Evolutionary conservation across 2,329 filamentous ascomycete genomes (phyloP).

Genomic region (Reticulascus tulasneorum): DNA sequence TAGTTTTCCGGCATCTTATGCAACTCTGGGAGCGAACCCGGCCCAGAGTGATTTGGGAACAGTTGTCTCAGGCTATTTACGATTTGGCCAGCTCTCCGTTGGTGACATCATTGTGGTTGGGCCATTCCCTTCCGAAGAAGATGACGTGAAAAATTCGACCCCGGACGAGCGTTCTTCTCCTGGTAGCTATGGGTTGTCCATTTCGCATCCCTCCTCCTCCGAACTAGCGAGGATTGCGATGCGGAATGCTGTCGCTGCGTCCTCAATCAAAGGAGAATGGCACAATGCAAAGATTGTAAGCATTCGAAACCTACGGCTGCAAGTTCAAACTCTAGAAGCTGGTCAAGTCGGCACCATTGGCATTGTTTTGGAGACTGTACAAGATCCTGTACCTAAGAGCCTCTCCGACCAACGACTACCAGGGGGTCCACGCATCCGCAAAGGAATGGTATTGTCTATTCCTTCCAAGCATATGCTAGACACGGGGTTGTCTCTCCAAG

Average conservation of each 20-base stretch:
- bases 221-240: constrained; percentile 51
- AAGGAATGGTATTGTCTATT: constrained; percentile 79
- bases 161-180: constrained; percentile 45
- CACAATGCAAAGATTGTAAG: constrained; percentile 76
- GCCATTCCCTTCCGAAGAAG: constrained; percentile 63
- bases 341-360: constrained; percentile 91
- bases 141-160: constrained; percentile 34
- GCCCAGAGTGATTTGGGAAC: constrained; percentile 49
- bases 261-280: constrained; percentile 65
- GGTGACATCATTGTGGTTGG: constrained; percentile 77
- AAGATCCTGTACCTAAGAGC: constrained; percentile 33
- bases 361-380: constrained; percentile 54
- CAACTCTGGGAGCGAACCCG: constrained; percentile 34
- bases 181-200: constrained; percentile 44
- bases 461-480: constrained; percentile 55
- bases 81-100: constrained; percentile 72
- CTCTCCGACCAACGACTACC: constrained; percentile 21
- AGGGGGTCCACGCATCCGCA: constrained; percentile 49
- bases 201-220: constrained; percentile 49
- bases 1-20: constrained; percentile 62
- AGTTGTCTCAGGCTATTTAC: constrained; percentile 82
- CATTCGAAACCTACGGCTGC: constrained; percentile 80
- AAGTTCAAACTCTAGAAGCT: constrained; percentile 69
- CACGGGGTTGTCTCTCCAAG: constrained; percentile 55
- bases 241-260: constrained; percentile 48